phyloP scores from a whole-genome alignment of 805 yeast species.

The Nakazawaea ishiwadae region DNA sequence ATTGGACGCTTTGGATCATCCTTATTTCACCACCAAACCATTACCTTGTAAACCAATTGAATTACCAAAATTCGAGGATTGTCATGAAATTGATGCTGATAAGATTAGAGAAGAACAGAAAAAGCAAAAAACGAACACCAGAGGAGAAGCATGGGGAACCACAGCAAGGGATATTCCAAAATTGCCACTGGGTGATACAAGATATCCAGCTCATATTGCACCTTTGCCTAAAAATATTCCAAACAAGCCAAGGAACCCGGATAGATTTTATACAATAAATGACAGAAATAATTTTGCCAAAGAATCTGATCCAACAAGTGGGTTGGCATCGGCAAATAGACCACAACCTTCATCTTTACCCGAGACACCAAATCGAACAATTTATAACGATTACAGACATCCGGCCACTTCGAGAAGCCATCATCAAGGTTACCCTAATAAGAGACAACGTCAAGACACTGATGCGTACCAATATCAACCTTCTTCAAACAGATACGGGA shows the following conservation, averaged over 20 bases:
- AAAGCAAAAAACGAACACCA: background rate
- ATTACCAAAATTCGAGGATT: conserved; percentile 70
- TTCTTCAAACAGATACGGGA: background rate
- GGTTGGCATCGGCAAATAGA: background rate
- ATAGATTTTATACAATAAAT: background rate
- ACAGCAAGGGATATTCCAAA: background rate
- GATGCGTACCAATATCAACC: background rate
- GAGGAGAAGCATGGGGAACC: conserved; percentile 4
- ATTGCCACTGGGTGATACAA: background rate
- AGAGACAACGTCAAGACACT: conserved; percentile 2
- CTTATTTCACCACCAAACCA: conserved; percentile 66
- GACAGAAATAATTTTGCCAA: background rate
- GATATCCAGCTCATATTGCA: background rate
- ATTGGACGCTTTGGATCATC: conserved; percentile 64
- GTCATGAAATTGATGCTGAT: conserved; percentile 83
- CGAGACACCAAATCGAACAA: conserved; percentile 1
- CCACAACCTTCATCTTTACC: background rate
- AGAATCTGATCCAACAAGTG: background rate
- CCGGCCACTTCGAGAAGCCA: no score
- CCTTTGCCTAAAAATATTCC: background rate
- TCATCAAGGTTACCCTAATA: background rate
- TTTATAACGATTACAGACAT: no score
- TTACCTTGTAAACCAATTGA: conserved; percentile 49
- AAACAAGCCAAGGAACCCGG: background rate
- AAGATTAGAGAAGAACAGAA: conserved; percentile 40